Evolutionary conservation across 1,139 yeast species (phyloP).

Genomic region (Sugiyamaella castrensis): DNA sequence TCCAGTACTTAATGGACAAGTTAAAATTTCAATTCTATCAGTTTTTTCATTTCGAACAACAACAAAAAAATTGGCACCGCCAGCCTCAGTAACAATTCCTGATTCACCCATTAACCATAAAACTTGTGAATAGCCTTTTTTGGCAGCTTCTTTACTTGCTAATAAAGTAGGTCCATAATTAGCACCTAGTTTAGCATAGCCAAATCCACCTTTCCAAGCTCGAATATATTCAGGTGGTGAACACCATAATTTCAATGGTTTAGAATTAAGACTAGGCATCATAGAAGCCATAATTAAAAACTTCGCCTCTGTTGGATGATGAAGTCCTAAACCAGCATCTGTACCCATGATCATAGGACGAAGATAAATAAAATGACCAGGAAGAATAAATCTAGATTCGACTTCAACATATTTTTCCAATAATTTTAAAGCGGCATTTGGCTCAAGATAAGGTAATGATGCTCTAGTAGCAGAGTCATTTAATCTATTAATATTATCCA

Average conservation of each 20-base stretch:
- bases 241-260: conserved; percentile 41
- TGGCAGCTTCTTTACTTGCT: conserved; percentile 40
- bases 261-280: conserved; percentile 32
- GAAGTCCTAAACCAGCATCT: conserved; percentile 41
- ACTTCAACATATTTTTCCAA: conserved; percentile 39
- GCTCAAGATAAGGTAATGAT: conserved; percentile 42
- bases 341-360: conserved; percentile 37
- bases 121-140: conserved; percentile 44
- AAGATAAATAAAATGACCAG: conserved; percentile 34
- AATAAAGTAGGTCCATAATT: conserved; percentile 47
- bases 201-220: conserved; percentile 50
- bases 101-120: conserved; percentile 45
- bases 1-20: conserved; percentile 44
- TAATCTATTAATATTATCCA: conserved; percentile 43
- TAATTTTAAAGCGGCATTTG: conserved; percentile 41
- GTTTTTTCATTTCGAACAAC: conserved; percentile 38
- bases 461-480: conserved; percentile 43
- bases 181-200: conserved; percentile 46
- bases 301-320: conserved; percentile 40
- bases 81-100: conserved; percentile 46
- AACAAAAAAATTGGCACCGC: conserved; percentile 47
- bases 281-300: conserved; percentile 42
- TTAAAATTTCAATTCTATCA: conserved; percentile 42
- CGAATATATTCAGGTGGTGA: conserved; percentile 41
- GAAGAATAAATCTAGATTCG: conserved; percentile 37